Base-by-base conservation (phyloP, 2,329 filamentous ascomycete species). In the Ophiobolus disseminans region DNA sequence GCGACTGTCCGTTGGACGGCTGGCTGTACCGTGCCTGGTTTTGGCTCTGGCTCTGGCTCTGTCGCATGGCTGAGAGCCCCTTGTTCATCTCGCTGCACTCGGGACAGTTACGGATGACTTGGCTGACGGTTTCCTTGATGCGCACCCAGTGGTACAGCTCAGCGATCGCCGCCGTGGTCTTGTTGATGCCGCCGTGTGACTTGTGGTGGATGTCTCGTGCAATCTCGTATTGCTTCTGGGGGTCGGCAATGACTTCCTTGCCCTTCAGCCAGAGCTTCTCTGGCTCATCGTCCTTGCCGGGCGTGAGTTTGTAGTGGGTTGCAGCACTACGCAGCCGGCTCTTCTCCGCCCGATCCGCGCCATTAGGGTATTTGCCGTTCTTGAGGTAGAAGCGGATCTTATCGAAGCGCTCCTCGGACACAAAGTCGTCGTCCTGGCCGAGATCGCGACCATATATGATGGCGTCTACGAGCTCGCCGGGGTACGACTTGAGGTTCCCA, bases 381-480 rank as follows among this genome's bases (percentile, higher is more conserved):
- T 96, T 95, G 69, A 97, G 86, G 76, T 97, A 97, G 80, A 90
- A 97, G 68, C 92, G 89, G 72, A 97, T 97, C 81, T 97, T 97
- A 80, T 97, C 93, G 80, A 97, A 97, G 62, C 94, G 90, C 78
- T 97, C 92, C 79, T 97, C 92, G 73, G 88, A 92, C 65, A 93
- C 88, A 71, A 90, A 87, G 72, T 94, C 90, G 70, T 94, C 90
- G 64, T 90, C 87, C 28, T 75, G 75, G 44, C 76, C 77, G 2
- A 82, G 68, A 53, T 86, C 83, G 19, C 84, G 77, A 5, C 91
- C 91, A 75, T 78, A 80, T 48, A 80, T 80, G 63, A 81, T 80
- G 17, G 78, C 78, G 51, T 81, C 78, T 9, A 81, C 72, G 5
- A 76, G 67, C 45, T 78, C 72, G 47, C 65, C 68, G 0, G 77